Conservation (phyloP, 2,329 filamentous ascomycete species). For the Keithomyces neogunnii region DNA sequence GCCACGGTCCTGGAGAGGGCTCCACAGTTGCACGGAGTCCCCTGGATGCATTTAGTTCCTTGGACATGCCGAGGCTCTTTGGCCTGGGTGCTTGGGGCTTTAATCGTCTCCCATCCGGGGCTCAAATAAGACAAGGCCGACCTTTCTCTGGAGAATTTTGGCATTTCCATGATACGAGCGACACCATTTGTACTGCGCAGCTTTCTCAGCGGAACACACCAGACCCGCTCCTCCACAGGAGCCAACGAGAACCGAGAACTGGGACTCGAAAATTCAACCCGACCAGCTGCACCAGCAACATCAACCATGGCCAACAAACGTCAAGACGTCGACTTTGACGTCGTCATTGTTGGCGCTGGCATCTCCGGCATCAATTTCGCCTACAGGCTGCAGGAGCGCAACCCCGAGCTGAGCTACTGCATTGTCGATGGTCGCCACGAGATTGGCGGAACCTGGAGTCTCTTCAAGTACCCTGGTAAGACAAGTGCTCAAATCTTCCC, state of each 20-base stretch:
- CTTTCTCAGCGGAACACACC: too few species aligned
- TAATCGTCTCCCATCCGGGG: neutral
- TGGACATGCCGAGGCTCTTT: neutral
- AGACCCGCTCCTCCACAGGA: too few species aligned
- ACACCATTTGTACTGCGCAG: too few species aligned
- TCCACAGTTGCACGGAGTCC: too few species aligned
- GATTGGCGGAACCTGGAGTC: slow-evolving; percentile 65
- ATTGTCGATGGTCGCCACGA: slow-evolving; percentile 56
- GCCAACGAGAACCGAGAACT: too few species aligned
- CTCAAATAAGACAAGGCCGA: too few species aligned
- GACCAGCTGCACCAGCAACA: neutral
- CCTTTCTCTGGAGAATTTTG: neutral
- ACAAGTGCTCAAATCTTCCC: too few species aligned
- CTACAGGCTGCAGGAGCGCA: slow-evolving; percentile 50
- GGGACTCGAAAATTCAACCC: too few species aligned
- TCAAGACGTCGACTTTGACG: slow-evolving; percentile 26
- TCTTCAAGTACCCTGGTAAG: slow-evolving; percentile 58
- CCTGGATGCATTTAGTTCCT: too few species aligned
- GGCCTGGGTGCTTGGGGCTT: too few species aligned
- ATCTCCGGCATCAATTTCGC: slow-evolving; percentile 61
- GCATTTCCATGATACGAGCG: neutral
- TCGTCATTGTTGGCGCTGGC: slow-evolving; percentile 62
- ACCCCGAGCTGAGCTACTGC: slow-evolving; percentile 47
- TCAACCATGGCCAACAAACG: neutral
- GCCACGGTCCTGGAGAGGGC: too few species aligned